phyloP scores from a whole-genome alignment of 163 green algal species.

The Chlorella variabilis region DNA sequence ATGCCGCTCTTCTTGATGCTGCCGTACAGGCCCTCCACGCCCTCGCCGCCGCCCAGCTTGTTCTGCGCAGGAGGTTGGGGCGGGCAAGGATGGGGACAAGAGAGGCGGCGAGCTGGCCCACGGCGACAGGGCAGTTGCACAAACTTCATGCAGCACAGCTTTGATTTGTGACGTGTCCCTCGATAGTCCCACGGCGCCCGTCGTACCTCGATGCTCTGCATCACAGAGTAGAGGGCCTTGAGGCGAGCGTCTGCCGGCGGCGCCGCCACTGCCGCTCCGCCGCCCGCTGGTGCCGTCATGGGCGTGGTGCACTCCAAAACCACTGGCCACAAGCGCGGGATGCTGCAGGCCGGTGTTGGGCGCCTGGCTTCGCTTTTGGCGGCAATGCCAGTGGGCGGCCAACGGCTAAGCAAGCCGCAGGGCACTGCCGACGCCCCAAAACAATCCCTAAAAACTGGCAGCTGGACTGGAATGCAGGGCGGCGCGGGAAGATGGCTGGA shows the following conservation, averaged over 20 bases:
- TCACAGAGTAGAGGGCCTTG: slow-evolving; percentile 60
- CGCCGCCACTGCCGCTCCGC: neutral
- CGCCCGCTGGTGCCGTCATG: neutral
- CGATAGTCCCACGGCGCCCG: neutral
- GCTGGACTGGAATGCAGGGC: no score
- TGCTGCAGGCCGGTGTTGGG: no score
- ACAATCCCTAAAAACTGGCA: no score
- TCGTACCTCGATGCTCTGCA: slow-evolving; percentile 64
- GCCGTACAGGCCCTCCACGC: slow-evolving; percentile 93
- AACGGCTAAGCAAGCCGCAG: no score
- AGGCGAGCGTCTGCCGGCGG: slow-evolving; percentile 1
- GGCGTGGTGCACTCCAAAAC: neutral
- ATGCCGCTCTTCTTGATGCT: slow-evolving; percentile 82
- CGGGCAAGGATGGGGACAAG: no score
- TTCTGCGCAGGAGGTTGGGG: slow-evolving; percentile 74
- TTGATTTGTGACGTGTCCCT: neutral
- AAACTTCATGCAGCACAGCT: neutral
- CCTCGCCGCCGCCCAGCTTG: slow-evolving; percentile 90
- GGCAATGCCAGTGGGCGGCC: no score
- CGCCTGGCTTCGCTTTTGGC: no score
- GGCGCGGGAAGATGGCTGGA: no score
- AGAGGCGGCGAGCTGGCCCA: neutral
- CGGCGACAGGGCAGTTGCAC: no score
- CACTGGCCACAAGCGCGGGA: no score
- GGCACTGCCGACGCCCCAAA: no score